These are phyloP conservation scores for Dactylorhiza incarnata DNA, from an alignment of 106 monocot genomes.

Conservation along the genomic window DNA sequence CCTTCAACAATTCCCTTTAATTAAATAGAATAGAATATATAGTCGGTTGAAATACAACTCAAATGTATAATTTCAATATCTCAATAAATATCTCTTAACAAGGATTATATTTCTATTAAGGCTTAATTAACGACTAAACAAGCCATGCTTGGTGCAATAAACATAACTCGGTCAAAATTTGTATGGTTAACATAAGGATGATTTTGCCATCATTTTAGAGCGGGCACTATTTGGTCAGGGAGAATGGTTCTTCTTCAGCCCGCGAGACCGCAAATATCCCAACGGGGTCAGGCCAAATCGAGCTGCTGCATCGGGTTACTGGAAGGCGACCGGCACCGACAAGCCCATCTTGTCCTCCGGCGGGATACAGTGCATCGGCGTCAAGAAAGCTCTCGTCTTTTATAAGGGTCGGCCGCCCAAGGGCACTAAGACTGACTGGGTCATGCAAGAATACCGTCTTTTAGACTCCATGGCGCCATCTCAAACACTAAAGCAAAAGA, in stretches of 20 bases:
- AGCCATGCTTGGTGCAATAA: not conserved
- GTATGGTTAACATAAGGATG: too few species aligned
- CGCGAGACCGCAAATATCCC: slow-evolving; percentile 24
- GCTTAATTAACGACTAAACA: too few species aligned
- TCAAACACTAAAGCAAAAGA: not conserved
- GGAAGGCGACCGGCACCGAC: slow-evolving; percentile 43
- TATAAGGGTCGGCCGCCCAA: slow-evolving; percentile 27
- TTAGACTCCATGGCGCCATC: slow-evolving; percentile 8
- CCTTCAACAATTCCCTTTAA: too few species aligned
- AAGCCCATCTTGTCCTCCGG: slow-evolving; percentile 31
- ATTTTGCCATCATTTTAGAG: not conserved
- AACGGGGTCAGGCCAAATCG: slow-evolving; percentile 24
- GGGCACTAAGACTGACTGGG: slow-evolving; percentile 49
- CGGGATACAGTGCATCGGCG: slow-evolving; percentile 26
- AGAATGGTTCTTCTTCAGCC: slow-evolving; percentile 36
- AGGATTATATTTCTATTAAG: too few species aligned
- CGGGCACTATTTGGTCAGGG: slow-evolving; percentile 33
- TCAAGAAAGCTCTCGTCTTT: slow-evolving; percentile 39
- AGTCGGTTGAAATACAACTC: too few species aligned
- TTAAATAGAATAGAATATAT: too few species aligned
- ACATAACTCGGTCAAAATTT: too few species aligned
- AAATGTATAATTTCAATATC: not conserved
- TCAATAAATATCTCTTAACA: too few species aligned
- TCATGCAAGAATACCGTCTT: slow-evolving; percentile 63
- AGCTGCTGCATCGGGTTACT: slow-evolving; percentile 27